Evolutionary conservation across 2,329 filamentous ascomycete species (phyloP).

Genomic region (Aspergillus persii): DNA sequence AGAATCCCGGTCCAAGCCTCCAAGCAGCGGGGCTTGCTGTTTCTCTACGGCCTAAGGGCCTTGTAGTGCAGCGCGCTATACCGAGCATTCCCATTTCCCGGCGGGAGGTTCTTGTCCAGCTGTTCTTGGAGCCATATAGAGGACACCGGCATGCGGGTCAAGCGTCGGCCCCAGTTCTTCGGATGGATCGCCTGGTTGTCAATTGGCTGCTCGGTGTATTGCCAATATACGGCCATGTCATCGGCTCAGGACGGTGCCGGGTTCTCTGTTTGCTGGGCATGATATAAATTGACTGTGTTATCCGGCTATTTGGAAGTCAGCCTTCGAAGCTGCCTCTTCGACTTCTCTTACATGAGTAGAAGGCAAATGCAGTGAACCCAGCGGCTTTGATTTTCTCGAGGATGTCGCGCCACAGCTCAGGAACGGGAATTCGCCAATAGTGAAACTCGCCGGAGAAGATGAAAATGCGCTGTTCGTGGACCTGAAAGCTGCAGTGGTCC

Average conservation of each 20-base stretch:
- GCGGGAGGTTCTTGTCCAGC: not conserved
- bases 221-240: not conserved
- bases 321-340: not conserved
- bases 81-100: not conserved
- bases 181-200: not conserved
- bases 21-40: not conserved
- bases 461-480: constrained; percentile 52
- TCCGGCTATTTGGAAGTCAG: not conserved
- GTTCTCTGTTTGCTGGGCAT: not conserved
- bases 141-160: not conserved
- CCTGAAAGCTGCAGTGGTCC: constrained; percentile 55
- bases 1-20: not conserved
- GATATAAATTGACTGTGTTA: not conserved
- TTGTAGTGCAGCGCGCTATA: not conserved
- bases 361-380: constrained; percentile 49
- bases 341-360: constrained; percentile 31
- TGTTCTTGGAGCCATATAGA: not conserved
- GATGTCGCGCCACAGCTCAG: constrained; percentile 51
- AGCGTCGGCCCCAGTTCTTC: not conserved
- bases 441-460: constrained; percentile 56
- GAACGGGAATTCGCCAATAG: constrained; percentile 53
- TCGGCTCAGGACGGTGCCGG: not conserved
- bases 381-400: constrained; percentile 53
- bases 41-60: not conserved
- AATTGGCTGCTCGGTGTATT: not conserved